These are phyloP conservation scores for Lachnellula willkommii DNA, from an alignment of 2,329 filamentous ascomycete genomes.

Conservation along the genomic window DNA sequence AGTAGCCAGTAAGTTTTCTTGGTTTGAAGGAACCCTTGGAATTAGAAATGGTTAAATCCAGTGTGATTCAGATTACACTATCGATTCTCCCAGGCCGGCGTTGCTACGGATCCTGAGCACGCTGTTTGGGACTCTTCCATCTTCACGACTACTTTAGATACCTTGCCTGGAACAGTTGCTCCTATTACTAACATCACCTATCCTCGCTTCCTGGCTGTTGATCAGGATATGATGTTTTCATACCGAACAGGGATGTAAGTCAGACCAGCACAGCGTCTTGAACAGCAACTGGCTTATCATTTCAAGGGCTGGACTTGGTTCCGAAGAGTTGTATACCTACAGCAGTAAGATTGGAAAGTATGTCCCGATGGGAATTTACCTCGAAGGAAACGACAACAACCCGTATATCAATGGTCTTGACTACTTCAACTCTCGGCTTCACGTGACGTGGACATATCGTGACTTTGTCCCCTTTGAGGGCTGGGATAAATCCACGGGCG, in stretches of 20 bases:
- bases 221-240: constrained; percentile 22
- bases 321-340: constrained; percentile 23
- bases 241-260: constrained; percentile 26
- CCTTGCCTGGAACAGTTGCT: constrained; percentile 18
- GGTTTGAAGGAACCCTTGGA: too few relatives aligned
- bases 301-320: constrained; percentile 23
- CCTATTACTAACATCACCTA: constrained; percentile 23
- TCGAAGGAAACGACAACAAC: constrained; percentile 23
- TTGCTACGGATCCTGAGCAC: too few relatives aligned
- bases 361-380: constrained; percentile 20
- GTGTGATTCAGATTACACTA: too few relatives aligned
- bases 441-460: constrained; percentile 27
- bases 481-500: not conserved
- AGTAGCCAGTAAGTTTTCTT: constrained; percentile 19
- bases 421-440: constrained; percentile 14
- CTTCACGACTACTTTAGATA: constrained; percentile 17
- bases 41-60: too few relatives aligned
- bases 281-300: not conserved
- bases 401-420: constrained; percentile 27
- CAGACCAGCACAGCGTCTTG: too few relatives aligned
- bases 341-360: constrained; percentile 18
- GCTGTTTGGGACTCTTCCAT: constrained; percentile 13
- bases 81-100: too few relatives aligned
- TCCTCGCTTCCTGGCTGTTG: constrained; percentile 25
- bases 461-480: constrained; percentile 16